A percentile compares a stretch with the other conserved stretches of the same genome.
Conservation (phyloP, 306 rosid species). For the Chamaecrista fasciculata region DNA sequence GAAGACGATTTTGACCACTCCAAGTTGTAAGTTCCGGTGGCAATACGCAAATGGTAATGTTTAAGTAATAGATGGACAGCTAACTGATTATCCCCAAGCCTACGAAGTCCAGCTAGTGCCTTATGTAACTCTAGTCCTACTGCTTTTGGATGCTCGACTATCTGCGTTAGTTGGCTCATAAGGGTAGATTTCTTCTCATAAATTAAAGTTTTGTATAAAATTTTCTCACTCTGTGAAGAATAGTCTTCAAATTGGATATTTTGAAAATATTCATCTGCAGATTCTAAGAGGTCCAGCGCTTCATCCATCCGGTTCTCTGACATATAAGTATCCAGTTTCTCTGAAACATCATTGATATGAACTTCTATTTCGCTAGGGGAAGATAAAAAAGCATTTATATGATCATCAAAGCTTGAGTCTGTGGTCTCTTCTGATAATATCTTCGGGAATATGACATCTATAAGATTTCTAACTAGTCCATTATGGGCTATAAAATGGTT, state of each 20-base stretch:
- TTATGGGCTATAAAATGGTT: constrained; percentile 54
- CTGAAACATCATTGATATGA: constrained; percentile 47
- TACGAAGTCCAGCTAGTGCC: constrained; percentile 47
- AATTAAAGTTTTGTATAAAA: constrained; percentile 39
- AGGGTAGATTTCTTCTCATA: constrained; percentile 51
- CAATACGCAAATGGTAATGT: constrained; percentile 52
- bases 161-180: constrained; percentile 28
- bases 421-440: constrained; percentile 35
- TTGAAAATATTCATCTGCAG: constrained; percentile 49
- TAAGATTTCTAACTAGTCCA: constrained; percentile 47
- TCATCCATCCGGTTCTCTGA: constrained; percentile 61
- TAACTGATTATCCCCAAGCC: constrained; percentile 57
- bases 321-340: constrained; percentile 53
- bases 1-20: constrained; percentile 39
- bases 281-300: constrained; percentile 53
- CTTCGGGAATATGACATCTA: constrained; percentile 45
- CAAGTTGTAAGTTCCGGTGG: constrained; percentile 32
- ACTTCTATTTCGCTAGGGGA: constrained; percentile 42
- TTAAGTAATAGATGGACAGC: constrained; percentile 51
- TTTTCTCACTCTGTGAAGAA: constrained; percentile 27
- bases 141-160: constrained; percentile 50
- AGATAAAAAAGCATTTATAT: constrained; percentile 20
- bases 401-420: constrained; percentile 34
- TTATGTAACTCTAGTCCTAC: constrained; percentile 50
- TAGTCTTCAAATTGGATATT: constrained; percentile 39